phyloP scores from a whole-genome alignment of 1,139 yeast species.

The Kluyveromyces sp. region DNA sequence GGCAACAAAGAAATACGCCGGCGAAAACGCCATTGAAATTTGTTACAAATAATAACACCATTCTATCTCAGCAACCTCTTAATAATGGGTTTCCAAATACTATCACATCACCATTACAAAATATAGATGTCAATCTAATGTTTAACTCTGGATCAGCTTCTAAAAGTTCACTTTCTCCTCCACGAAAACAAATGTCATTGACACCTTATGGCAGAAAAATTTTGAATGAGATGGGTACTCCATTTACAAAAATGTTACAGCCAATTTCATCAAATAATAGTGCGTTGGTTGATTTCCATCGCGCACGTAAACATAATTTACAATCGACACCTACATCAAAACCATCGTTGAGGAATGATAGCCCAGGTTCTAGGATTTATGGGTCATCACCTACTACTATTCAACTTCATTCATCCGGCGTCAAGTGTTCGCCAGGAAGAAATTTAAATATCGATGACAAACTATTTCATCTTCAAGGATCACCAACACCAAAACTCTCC shows the following conservation, averaged over 20 bases:
- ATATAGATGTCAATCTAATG: constrained; percentile 28
- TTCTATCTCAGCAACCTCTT: background rate
- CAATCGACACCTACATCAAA: constrained; percentile 5
- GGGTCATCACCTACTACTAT: constrained; percentile 32
- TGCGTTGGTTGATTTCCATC: constrained; percentile 29
- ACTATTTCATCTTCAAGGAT: constrained; percentile 22
- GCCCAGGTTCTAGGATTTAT: constrained; percentile 12
- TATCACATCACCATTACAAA: constrained; percentile 22
- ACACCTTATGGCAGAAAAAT: constrained; percentile 28
- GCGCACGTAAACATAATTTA: constrained; percentile 20
- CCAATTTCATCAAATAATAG: constrained; percentile 20
- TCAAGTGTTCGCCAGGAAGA: constrained; percentile 18
- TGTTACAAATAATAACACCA: background rate
- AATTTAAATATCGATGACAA: constrained; percentile 18
- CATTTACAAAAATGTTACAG: constrained; percentile 18
- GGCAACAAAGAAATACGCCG: constrained; percentile 24
- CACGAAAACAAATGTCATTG: constrained; percentile 22
- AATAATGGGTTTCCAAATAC: background rate
- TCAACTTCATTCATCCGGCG: constrained; percentile 28
- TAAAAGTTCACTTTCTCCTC: constrained; percentile 21
- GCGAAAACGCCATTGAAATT: constrained; percentile 29
- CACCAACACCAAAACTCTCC: constrained; percentile 28
- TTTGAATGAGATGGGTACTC: constrained; percentile 26
- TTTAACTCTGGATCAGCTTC: constrained; percentile 17
- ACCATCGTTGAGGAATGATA: constrained; percentile 1